Conservation (phyloP, 148 eudicot genomes). For the Diospyros lotus region DNA sequence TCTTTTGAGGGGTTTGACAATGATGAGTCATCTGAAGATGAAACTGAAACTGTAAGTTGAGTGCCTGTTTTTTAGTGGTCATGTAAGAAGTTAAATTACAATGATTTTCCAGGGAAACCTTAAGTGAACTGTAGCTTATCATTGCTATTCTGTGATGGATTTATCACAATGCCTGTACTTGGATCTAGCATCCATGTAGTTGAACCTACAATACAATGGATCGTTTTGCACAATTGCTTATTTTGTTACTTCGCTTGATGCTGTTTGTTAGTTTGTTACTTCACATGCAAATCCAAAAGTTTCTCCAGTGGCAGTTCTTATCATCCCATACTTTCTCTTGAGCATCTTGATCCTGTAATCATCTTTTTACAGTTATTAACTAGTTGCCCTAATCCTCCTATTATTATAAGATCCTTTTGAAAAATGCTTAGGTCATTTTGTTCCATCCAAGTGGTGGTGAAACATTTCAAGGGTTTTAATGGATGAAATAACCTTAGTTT, state of each 20-base stretch:
- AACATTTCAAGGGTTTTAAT: not conserved
- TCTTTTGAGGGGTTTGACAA: conserved; percentile 10
- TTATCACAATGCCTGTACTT: not conserved
- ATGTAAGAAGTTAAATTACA: conserved; percentile 1
- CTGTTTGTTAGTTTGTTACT: not conserved
- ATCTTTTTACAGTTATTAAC: not conserved
- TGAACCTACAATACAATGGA: not conserved
- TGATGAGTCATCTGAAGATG: conserved; percentile 25
- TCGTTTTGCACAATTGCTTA: not conserved
- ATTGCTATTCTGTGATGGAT: not conserved
- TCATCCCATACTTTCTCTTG: not conserved
- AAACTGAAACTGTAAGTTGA: conserved; percentile 26
- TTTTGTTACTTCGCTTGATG: not conserved
- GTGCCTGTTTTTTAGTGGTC: not conserved
- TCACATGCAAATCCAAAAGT: not conserved
- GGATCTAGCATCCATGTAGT: not conserved
- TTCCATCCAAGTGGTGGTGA: not conserved
- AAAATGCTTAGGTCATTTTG: not conserved
- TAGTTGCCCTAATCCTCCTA: not conserved
- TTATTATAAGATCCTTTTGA: not conserved
- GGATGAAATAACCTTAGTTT: not conserved
- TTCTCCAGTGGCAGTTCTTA: not conserved
- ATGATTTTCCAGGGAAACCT: not conserved
- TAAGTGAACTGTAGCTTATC: not conserved
- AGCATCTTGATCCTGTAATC: not conserved